These are phyloP conservation scores for Erodium maritimum DNA, from an alignment of 345 rosid species.

Conservation along the genomic window DNA sequence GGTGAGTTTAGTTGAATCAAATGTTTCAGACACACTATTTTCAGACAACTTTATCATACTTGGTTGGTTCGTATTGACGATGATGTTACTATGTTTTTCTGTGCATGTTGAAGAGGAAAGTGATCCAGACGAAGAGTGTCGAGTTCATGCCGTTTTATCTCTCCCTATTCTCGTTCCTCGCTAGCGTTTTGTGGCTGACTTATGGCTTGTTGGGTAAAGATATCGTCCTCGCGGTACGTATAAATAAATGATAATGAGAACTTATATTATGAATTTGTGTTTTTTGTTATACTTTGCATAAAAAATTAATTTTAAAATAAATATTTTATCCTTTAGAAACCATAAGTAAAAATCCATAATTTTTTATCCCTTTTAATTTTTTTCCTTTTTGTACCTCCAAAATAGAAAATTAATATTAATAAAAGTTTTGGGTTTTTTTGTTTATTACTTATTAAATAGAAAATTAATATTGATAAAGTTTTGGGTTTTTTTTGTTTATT, in stretches of 20 bases:
- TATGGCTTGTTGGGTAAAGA: slow-evolving; percentile 70
- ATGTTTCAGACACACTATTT: neutral
- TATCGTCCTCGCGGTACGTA: slow-evolving; percentile 62
- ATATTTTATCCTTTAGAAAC: too few relatives aligned
- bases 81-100: neutral
- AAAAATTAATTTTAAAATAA: too few relatives aligned
- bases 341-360: too few relatives aligned
- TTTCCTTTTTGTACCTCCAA: too few relatives aligned
- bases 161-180: slow-evolving; percentile 65
- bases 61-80: neutral
- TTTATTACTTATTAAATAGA: too few relatives aligned
- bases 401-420: too few relatives aligned
- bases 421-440: too few relatives aligned
- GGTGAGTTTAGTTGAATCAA: slow-evolving; percentile 26
- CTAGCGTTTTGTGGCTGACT: slow-evolving; percentile 62
- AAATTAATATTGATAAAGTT: too few relatives aligned
- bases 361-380: too few relatives aligned
- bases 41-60: too few relatives aligned
- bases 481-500: too few relatives aligned
- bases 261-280: too few relatives aligned
- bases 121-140: slow-evolving; percentile 63
- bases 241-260: neutral
- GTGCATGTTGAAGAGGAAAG: slow-evolving; percentile 45
- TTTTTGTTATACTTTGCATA: neutral
- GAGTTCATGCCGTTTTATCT: slow-evolving; percentile 89